Percentiles rank a stretch among this genome's conserved stretches.
phyloP scores from a whole-genome alignment of 2,329 filamentous ascomycete genomes.

The Tolypocladium tropicale region DNA sequence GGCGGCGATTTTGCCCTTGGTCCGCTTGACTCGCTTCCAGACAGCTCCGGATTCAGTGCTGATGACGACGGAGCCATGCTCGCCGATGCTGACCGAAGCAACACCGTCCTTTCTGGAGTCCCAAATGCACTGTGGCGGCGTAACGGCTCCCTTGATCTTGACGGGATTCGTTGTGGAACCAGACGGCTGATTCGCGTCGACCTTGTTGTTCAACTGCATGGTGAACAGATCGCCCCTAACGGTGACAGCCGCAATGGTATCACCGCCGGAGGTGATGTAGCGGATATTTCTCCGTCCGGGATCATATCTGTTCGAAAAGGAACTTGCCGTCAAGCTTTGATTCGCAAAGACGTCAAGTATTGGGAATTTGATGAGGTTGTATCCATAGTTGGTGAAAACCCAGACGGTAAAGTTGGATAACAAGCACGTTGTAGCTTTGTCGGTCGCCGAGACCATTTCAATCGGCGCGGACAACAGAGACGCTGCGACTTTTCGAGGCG shows the following conservation, averaged over 20 bases:
- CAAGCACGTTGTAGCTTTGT: constrained; percentile 77
- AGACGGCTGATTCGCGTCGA: constrained; percentile 47
- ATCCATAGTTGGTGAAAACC: constrained; percentile 93
- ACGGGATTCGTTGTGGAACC: constrained; percentile 85
- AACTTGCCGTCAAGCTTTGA: constrained; percentile 55
- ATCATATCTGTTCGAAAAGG: constrained; percentile 39
- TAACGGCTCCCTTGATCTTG: constrained; percentile 78
- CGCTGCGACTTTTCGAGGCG: constrained; percentile 78
- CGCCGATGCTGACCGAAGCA: constrained; percentile 76
- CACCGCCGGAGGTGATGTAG: constrained; percentile 73
- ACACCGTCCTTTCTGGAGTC: constrained; percentile 79
- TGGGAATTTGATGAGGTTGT: constrained; percentile 81
- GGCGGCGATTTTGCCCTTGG: constrained; percentile 63
- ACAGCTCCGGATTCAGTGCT: constrained; percentile 88
- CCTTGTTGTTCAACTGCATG: constrained; percentile 60
- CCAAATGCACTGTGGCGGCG: constrained; percentile 75
- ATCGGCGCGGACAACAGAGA: constrained; percentile 62
- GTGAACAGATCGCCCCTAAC: constrained; percentile 82
- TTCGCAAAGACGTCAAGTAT: constrained; percentile 60
- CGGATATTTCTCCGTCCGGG: constrained; percentile 58
- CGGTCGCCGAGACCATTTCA: constrained; percentile 73
- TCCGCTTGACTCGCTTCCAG: constrained; percentile 77
- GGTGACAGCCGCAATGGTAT: constrained; percentile 84
- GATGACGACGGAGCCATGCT: constrained; percentile 90
- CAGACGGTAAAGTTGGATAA: constrained; percentile 83